Evolutionary conservation across 2,329 filamentous ascomycete genomes (phyloP).

Genomic region (Blastomyces emzantsi): DNA sequence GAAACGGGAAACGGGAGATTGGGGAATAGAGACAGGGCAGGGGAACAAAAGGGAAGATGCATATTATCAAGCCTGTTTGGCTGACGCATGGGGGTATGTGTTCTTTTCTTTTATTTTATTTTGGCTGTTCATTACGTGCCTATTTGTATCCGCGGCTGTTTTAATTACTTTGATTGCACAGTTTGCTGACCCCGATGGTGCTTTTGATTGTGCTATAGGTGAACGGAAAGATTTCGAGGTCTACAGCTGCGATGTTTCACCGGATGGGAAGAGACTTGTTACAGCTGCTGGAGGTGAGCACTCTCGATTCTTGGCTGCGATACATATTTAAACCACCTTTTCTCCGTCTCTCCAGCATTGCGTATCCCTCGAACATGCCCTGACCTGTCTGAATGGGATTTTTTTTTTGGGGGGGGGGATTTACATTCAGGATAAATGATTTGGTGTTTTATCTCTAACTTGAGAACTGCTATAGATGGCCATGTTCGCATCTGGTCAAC

Average conservation of each 20-base stretch:
- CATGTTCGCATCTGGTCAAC: conserved; percentile 98
- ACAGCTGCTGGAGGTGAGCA: conserved; percentile 80
- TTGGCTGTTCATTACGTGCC: not conserved
- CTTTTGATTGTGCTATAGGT: conserved; percentile 43
- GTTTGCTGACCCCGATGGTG: not conserved
- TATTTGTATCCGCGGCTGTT: not conserved
- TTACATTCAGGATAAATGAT: not conserved
- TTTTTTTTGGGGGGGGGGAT: too few relatives aligned
- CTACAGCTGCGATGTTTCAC: conserved; percentile 95
- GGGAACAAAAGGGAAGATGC: conserved; percentile 45
- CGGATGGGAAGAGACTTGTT: conserved; percentile 82
- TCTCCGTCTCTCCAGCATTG: not conserved
- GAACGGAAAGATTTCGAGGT: conserved; percentile 98
- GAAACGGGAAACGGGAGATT: not conserved
- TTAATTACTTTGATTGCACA: not conserved
- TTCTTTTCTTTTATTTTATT: conserved; percentile 9
- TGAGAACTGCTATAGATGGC: conserved; percentile 55
- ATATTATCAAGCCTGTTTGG: conserved; percentile 91
- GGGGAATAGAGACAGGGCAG: not conserved
- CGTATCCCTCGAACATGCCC: not conserved
- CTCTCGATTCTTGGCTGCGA: not conserved
- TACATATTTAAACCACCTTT: not conserved
- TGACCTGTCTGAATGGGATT: not conserved
- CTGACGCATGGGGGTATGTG: conserved; percentile 76
- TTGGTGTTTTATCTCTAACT: conserved; percentile 14